Conservation (phyloP, 2,329 filamentous ascomycete genomes). For the Fusarium coicis region DNA sequence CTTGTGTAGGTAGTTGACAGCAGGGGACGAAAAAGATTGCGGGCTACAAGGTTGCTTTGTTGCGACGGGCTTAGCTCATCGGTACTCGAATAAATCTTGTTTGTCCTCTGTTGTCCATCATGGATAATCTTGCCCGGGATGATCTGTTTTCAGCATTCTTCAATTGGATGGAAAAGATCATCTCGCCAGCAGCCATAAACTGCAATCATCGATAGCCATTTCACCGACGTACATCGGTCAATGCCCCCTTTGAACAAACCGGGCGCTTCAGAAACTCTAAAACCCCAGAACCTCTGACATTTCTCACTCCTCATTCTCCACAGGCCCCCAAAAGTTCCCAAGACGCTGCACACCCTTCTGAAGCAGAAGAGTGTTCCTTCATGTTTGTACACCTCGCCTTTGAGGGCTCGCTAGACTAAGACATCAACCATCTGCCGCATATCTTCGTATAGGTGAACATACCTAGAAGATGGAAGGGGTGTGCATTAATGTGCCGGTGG, state of each 20-base stretch:
- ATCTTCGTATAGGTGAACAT: no score
- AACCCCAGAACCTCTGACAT: rapidly evolving
- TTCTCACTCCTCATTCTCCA: rapidly evolving
- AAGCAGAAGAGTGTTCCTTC: not conserved
- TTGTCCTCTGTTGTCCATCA: no score
- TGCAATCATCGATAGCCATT: not conserved
- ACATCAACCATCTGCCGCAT: no score
- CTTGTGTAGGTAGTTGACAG: not conserved
- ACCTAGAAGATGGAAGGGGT: no score
- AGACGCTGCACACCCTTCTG: not conserved
- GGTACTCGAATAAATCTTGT: no score
- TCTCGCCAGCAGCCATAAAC: no score
- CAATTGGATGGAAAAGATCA: not conserved
- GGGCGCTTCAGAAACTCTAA: no score
- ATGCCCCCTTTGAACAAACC: rapidly evolving
- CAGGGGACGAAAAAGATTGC: not conserved
- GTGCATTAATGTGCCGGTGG: not conserved
- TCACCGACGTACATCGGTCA: not conserved
- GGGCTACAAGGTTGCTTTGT: not conserved
- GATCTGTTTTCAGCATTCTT: rapidly evolving
- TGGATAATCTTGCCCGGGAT: rapidly evolving
- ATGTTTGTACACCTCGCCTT: not conserved
- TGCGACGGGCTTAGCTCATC: rapidly evolving
- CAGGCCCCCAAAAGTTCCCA: not conserved
- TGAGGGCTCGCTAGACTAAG: rapidly evolving